These are phyloP conservation scores for Emmonsiellopsis sp. DNA, from an alignment of 2,329 filamentous ascomycete species.

Conservation along the genomic window DNA sequence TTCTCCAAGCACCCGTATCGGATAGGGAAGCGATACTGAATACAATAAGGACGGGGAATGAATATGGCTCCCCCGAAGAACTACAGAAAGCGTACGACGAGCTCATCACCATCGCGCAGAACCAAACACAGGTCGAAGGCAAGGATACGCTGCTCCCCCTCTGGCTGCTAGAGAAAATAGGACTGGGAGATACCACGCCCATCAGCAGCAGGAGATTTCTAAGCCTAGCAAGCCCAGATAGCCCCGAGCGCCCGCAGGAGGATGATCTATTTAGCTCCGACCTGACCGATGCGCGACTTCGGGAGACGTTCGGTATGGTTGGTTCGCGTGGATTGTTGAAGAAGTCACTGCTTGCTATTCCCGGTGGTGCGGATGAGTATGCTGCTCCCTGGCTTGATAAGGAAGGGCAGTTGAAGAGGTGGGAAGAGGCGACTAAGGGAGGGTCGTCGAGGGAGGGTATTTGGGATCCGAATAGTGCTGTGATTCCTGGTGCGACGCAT, in stretches of 20 bases:
- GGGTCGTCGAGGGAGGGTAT: slow-evolving; percentile 20
- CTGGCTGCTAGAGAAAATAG: slow-evolving; percentile 23
- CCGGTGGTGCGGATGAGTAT: slow-evolving; percentile 39
- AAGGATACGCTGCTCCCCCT: slow-evolving; percentile 25
- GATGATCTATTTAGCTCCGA: slow-evolving; percentile 88
- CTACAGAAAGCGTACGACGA: slow-evolving; percentile 21
- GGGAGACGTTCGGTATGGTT: slow-evolving; percentile 53
- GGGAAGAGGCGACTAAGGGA: slow-evolving; percentile 32
- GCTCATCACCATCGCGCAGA: slow-evolving; percentile 25
- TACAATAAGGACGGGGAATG: slow-evolving; percentile 13
- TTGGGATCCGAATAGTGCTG: slow-evolving; percentile 41
- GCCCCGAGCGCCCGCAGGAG: slow-evolving; percentile 51
- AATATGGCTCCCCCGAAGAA: slow-evolving; percentile 7
- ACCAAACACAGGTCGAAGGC: slow-evolving; percentile 11
- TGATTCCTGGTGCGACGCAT: slow-evolving; percentile 41
- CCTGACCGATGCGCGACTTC: slow-evolving; percentile 49
- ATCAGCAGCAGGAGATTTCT: slow-evolving; percentile 51
- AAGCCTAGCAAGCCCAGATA: slow-evolving; percentile 43
- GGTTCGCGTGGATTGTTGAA: slow-evolving; percentile 26
- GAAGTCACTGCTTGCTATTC: slow-evolving; percentile 33
- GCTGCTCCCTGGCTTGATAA: slow-evolving; percentile 37
- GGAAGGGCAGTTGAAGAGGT: slow-evolving; percentile 31
- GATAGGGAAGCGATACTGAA: slow-evolving; percentile 56
- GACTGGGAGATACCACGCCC: slow-evolving; percentile 28
- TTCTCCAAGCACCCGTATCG: slow-evolving; percentile 71